phyloP scores from a whole-genome alignment of 1,284 basidiomycete genomes.

The Trichosporon asahii region DNA sequence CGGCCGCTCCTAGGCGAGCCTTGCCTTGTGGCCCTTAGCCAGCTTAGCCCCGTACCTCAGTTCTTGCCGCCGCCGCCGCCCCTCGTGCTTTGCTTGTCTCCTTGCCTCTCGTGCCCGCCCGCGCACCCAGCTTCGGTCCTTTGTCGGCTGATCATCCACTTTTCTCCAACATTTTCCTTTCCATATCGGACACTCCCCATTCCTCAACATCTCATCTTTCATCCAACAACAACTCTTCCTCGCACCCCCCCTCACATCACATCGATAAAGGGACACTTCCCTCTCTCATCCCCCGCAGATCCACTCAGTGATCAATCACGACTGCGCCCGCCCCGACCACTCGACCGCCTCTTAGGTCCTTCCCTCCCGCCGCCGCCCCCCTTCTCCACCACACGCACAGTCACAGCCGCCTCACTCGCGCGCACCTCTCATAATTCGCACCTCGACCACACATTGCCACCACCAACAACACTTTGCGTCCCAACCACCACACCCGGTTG shows the following conservation, averaged over 20 bases:
- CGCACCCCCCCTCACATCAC: neutral
- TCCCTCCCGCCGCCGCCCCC: neutral
- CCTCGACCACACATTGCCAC: neutral
- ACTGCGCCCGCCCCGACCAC: neutral
- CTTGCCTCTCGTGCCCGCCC: neutral
- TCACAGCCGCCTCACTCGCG: neutral
- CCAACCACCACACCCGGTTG: neutral
- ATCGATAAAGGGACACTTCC: neutral
- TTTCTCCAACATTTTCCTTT: slow-evolving; percentile 12
- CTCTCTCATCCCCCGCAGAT: neutral
- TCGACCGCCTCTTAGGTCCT: neutral
- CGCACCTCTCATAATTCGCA: neutral
- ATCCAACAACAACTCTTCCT: neutral
- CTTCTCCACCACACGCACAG: neutral
- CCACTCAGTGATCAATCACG: neutral
- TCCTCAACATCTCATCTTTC: neutral
- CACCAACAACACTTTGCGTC: neutral
- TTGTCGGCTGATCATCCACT: slow-evolving; percentile 11
- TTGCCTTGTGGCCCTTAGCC: neutral
- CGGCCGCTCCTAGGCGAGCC: neutral
- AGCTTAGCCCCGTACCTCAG: neutral
- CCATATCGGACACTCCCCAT: neutral
- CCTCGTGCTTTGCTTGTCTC: neutral
- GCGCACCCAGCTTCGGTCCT: slow-evolving; percentile 6
- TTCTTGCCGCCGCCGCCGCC: neutral